Percentiles rank a stretch among this genome's conserved stretches.
phyloP scores from a whole-genome alignment of 805 yeast genomes.

The Metschnikowia henanensis region DNA sequence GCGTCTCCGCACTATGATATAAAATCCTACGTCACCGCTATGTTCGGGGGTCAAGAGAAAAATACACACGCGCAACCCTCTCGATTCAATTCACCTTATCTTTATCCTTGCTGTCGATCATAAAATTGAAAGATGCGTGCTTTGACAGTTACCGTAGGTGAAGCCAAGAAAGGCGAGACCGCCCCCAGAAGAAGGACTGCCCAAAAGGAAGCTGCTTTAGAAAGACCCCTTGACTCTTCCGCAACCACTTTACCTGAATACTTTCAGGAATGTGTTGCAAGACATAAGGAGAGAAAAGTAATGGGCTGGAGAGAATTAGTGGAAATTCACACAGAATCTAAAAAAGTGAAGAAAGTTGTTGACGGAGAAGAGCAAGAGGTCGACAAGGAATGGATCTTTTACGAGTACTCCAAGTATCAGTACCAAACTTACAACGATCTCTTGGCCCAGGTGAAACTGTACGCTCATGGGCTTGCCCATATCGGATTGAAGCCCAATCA shows the following conservation, averaged over 20 bases:
- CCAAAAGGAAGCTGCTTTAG: constrained; percentile 49
- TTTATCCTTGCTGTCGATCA: background rate
- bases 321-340: constrained; percentile 75
- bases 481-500: constrained; percentile 68
- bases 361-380: constrained; percentile 73
- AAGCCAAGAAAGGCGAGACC: constrained; percentile 73
- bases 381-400: constrained; percentile 87
- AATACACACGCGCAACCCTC: background rate
- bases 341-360: constrained; percentile 68
- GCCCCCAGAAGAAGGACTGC: constrained; percentile 74
- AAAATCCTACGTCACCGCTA: constrained; percentile 1
- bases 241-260: constrained; percentile 72
- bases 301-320: constrained; percentile 79
- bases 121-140: constrained; percentile 18
- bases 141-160: constrained; percentile 62
- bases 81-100: background rate
- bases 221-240: constrained; percentile 62
- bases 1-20: constrained; percentile 13
- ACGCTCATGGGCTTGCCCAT: constrained; percentile 75
- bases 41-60: background rate
- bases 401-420: constrained; percentile 73
- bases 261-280: constrained; percentile 57
- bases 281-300: constrained; percentile 52
- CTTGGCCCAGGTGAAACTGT: constrained; percentile 44
- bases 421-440: constrained; percentile 64